Conservation (phyloP, 805 yeast genomes). For the Starmerella gropengiesseri region DNA sequence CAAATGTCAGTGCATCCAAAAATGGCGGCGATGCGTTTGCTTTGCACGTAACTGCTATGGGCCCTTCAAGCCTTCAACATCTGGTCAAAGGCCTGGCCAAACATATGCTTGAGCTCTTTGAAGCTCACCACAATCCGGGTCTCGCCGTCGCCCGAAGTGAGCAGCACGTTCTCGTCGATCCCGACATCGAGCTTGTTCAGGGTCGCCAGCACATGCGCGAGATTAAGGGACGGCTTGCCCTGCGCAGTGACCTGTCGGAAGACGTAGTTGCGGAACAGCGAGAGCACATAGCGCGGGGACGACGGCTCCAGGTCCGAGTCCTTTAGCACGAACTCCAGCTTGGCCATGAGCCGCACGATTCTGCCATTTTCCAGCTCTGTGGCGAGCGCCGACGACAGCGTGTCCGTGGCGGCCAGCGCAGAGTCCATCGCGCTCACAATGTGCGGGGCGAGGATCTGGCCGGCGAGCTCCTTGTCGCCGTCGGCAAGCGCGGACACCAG, state of each 20-base stretch:
- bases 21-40: too few species aligned
- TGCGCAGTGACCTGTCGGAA: slow-evolving; percentile 73
- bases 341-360: slow-evolving; percentile 67
- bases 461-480: slow-evolving; percentile 17
- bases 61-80: slow-evolving; percentile 26
- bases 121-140: slow-evolving; percentile 76
- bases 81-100: slow-evolving; percentile 57
- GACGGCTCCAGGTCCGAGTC: slow-evolving; percentile 61
- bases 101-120: slow-evolving; percentile 59
- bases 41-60: too few species aligned
- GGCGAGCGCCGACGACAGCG: slow-evolving; percentile 35
- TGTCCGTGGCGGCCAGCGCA: slow-evolving; percentile 24
- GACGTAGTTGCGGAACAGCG: slow-evolving; percentile 69
- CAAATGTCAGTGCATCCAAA: too few species aligned
- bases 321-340: slow-evolving; percentile 66
- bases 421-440: slow-evolving; percentile 22
- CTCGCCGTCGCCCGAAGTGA: slow-evolving; percentile 76
- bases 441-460: slow-evolving; percentile 23
- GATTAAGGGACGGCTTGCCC: slow-evolving; percentile 69
- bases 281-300: slow-evolving; percentile 62
- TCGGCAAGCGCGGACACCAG: slow-evolving; percentile 20
- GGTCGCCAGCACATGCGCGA: slow-evolving; percentile 66
- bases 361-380: slow-evolving; percentile 83
- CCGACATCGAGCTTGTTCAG: slow-evolving; percentile 91
- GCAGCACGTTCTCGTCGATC: slow-evolving; percentile 64